phyloP scores from a whole-genome alignment of 2,329 filamentous ascomycete species.

The Penicillium sp. region DNA sequence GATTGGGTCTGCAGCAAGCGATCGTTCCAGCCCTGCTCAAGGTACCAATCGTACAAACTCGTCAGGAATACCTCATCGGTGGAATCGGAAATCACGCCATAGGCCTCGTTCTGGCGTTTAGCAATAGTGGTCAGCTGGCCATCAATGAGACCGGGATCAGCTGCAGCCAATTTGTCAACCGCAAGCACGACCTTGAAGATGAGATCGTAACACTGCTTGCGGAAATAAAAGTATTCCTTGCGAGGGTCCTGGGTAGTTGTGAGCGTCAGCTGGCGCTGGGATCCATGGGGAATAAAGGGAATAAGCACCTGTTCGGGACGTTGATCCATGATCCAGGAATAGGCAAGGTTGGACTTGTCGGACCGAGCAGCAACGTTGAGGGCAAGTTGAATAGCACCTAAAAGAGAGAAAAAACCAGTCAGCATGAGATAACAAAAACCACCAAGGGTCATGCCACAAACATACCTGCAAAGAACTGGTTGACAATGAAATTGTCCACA shows the following conservation, averaged over 20 bases:
- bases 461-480: constrained; percentile 80
- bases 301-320: constrained; percentile 57
- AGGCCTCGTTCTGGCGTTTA: constrained; percentile 81
- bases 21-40: constrained; percentile 78
- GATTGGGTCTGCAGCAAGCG: constrained; percentile 82
- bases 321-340: constrained; percentile 84
- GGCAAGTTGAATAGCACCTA: constrained; percentile 78
- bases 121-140: constrained; percentile 72
- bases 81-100: constrained; percentile 82
- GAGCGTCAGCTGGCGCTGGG: constrained; percentile 14
- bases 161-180: constrained; percentile 68
- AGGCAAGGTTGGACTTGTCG: constrained; percentile 81
- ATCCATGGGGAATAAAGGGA: constrained; percentile 1
- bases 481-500: constrained; percentile 71
- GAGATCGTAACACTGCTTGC: constrained; percentile 80
- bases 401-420: neutral
- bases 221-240: constrained; percentile 63
- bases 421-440: constrained; percentile 3
- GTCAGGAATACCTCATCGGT: constrained; percentile 93
- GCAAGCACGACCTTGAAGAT: constrained; percentile 76
- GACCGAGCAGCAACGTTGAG: constrained; percentile 78
- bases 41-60: constrained; percentile 97
- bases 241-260: constrained; percentile 59
- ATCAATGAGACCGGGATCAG: constrained; percentile 71
- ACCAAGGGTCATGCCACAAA: constrained; percentile 13